Percentiles rank a stretch among this genome's conserved stretches.
phyloP scores from a whole-genome alignment of 2,329 filamentous ascomycete species.

The Colletotrichum ledebouriae region DNA sequence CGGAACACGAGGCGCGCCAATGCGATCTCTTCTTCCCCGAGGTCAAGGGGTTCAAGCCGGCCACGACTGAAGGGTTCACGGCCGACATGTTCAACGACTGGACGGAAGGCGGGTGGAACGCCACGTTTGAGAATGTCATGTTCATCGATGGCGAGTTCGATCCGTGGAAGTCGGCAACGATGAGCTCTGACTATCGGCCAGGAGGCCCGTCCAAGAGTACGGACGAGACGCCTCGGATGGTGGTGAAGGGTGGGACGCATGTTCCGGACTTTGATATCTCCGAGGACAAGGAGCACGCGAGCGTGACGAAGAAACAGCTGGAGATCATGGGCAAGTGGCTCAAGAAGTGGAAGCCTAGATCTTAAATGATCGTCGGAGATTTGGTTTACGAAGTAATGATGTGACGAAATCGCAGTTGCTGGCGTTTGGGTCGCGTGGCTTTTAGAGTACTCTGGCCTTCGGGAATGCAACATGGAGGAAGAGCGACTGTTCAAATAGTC shows the following conservation, averaged over 20 bases:
- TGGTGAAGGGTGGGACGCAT: constrained; percentile 29
- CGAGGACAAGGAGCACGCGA: background rate
- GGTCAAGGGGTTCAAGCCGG: constrained; percentile 27
- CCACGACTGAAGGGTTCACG: constrained; percentile 28
- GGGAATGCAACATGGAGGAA: too few species aligned
- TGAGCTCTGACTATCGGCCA: constrained; percentile 36
- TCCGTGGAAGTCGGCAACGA: constrained; percentile 35
- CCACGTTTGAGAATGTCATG: constrained; percentile 36
- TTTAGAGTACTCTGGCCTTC: too few species aligned
- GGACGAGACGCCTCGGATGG: constrained; percentile 24
- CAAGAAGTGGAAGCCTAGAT: constrained; percentile 34
- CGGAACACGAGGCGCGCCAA: constrained; percentile 4
- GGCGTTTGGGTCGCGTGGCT: constrained; percentile 7
- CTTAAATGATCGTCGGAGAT: background rate
- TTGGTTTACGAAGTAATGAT: background rate
- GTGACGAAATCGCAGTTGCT: constrained; percentile 2
- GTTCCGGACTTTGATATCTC: constrained; percentile 27
- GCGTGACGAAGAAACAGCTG: constrained; percentile 22
- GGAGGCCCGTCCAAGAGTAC: constrained; percentile 28
- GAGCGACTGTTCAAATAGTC: too few species aligned
- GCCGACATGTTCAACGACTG: constrained; percentile 32
- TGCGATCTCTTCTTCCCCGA: constrained; percentile 29
- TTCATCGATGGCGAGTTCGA: constrained; percentile 39
- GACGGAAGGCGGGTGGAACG: constrained; percentile 34
- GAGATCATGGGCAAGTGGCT: constrained; percentile 38